phyloP scores from a whole-genome alignment of 176 grass and related monocot genomes.

The Secale cereale region DNA sequence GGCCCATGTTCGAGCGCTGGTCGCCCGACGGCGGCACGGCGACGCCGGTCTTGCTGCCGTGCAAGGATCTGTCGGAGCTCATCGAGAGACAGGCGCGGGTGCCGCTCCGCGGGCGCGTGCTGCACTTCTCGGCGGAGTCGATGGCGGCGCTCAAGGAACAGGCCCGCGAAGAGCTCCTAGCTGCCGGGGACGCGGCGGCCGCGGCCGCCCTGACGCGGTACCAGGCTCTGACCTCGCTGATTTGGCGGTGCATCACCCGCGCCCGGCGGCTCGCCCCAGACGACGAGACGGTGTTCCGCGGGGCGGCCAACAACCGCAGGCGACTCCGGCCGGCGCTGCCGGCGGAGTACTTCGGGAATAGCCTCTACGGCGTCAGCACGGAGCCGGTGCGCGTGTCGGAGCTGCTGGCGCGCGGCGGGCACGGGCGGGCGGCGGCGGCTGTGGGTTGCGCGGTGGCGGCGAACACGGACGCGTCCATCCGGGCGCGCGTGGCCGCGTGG shows the following conservation, averaged over 20 bases:
- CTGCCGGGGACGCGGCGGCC: neutral
- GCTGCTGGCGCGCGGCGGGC: conserved; percentile 19
- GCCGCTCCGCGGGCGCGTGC: neutral
- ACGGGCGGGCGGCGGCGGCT: conserved; percentile 45
- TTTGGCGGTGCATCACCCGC: conserved; percentile 35
- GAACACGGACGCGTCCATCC: conserved; percentile 39
- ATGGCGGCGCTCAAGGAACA: neutral
- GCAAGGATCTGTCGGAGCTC: neutral
- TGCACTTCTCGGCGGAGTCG: neutral
- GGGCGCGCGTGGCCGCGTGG: neutral
- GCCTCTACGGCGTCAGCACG: neutral
- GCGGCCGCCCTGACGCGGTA: conserved; percentile 40
- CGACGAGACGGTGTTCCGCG: neutral
- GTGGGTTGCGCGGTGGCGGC: conserved; percentile 28
- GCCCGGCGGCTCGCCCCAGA: neutral
- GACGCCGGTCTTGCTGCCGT: conserved; percentile 41
- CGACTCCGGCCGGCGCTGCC: neutral
- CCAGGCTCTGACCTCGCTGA: conserved; percentile 40
- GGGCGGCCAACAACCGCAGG: neutral
- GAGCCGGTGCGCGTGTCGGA: neutral
- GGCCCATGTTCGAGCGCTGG: conserved; percentile 43
- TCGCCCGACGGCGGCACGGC: conserved; percentile 27
- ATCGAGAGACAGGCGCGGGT: conserved; percentile 7
- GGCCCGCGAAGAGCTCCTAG: neutral
- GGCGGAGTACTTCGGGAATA: neutral